Conservation (phyloP, 1,139 yeast species). For the Taphrina confusa region DNA sequence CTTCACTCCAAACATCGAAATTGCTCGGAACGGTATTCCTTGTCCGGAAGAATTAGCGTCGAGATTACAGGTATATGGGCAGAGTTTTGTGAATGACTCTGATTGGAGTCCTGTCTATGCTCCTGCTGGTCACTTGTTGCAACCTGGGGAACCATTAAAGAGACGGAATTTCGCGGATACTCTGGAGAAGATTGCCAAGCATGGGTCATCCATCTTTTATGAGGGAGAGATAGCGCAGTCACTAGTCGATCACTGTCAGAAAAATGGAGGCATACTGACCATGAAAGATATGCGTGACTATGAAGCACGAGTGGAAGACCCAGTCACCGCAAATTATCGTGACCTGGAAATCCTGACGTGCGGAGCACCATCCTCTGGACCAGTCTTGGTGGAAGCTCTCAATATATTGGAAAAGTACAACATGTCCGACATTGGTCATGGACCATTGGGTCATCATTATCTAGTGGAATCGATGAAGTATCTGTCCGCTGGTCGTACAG, state of each 20-base stretch:
- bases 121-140: slow-evolving; percentile 47
- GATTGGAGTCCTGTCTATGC: slow-evolving; percentile 34
- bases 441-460: slow-evolving; percentile 48
- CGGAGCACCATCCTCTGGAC: slow-evolving; percentile 81
- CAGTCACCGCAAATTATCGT: slow-evolving; percentile 54
- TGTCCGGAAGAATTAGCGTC: slow-evolving; percentile 55
- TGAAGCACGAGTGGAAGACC: slow-evolving; percentile 56
- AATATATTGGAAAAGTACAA: slow-evolving; percentile 56
- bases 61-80: slow-evolving; percentile 44
- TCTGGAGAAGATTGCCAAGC: slow-evolving; percentile 63
- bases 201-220: slow-evolving; percentile 79
- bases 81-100: slow-evolving; percentile 10
- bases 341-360: slow-evolving; percentile 63
- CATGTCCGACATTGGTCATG: slow-evolving; percentile 44
- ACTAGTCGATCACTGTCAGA: slow-evolving; percentile 53
- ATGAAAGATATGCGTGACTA: slow-evolving; percentile 66
- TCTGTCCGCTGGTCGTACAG: slow-evolving; percentile 81
- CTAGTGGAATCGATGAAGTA: slow-evolving; percentile 87
- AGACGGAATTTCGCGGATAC: slow-evolving; percentile 69
- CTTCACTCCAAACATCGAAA: slow-evolving; percentile 68
- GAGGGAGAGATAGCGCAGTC: slow-evolving; percentile 67
- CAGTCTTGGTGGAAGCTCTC: slow-evolving; percentile 75
- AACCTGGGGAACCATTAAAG: slow-evolving; percentile 60
- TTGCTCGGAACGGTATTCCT: slow-evolving; percentile 69
- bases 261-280: slow-evolving; percentile 63